A percentile compares a stretch with the other conserved stretches of the same genome.
phyloP scores from a whole-genome alignment of 1,139 yeast species.

The Yamadazyma kanchanaburiensis region DNA sequence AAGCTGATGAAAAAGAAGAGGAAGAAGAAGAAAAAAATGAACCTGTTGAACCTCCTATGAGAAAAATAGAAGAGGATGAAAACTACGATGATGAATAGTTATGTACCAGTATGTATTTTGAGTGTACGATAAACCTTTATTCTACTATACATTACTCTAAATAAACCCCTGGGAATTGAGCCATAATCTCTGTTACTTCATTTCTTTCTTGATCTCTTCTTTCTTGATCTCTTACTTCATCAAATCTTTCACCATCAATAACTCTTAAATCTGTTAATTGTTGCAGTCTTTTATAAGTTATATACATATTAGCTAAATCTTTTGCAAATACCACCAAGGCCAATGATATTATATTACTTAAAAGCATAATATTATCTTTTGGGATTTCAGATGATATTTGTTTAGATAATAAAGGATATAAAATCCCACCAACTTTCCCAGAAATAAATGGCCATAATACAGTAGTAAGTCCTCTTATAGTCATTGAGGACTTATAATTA shows the following conservation, averaged over 20 bases:
- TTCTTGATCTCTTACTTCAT: background rate
- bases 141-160: no score
- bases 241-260: slow-evolving; percentile 9
- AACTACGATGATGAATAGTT: slow-evolving; percentile 69
- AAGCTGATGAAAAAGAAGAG: slow-evolving; percentile 23
- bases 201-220: no score
- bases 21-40: slow-evolving; percentile 23
- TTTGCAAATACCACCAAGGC: slow-evolving; percentile 30
- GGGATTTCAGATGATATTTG: slow-evolving; percentile 11
- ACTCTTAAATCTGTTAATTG: slow-evolving; percentile 22
- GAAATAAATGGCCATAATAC: slow-evolving; percentile 40
- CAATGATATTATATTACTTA: slow-evolving; percentile 34
- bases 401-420: slow-evolving; percentile 14
- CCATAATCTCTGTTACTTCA: no score
- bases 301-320: slow-evolving; percentile 30
- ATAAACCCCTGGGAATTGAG: no score
- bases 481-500: slow-evolving; percentile 18
- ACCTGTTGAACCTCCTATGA: slow-evolving; percentile 62
- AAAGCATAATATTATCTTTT: slow-evolving; percentile 22
- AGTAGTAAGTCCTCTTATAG: slow-evolving; percentile 31
- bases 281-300: slow-evolving; percentile 24
- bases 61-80: slow-evolving; percentile 80
- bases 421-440: slow-evolving; percentile 28
- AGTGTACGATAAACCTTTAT: background rate
- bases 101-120: no score